Conservation (phyloP, 2,329 filamentous ascomycete genomes). For the Colletotrichum cuscutae region DNA sequence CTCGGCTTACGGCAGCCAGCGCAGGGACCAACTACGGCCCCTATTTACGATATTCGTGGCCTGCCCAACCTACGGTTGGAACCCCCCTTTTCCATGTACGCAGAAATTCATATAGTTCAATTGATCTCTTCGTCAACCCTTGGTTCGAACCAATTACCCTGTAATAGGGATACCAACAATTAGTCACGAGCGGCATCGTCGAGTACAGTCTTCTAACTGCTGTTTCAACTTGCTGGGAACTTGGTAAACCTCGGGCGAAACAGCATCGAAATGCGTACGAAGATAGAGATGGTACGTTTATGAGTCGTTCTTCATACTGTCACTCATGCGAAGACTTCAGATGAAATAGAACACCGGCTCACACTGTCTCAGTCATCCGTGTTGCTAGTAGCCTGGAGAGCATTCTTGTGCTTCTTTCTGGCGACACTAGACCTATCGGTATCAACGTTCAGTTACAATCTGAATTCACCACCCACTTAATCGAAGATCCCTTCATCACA, state of each 20-base stretch:
- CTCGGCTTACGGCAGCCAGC: no score
- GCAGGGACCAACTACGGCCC: no score
- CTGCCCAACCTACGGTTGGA: no score
- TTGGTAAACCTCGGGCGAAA: not conserved
- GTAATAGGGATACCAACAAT: no score
- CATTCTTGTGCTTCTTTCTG: not conserved
- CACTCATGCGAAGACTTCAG: not conserved
- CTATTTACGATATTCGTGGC: no score
- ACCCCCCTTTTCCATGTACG: no score
- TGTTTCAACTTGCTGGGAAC: constrained; percentile 8
- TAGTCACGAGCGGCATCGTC: not conserved
- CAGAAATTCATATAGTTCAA: no score
- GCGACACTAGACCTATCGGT: not conserved
- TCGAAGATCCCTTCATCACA: constrained; percentile 1
- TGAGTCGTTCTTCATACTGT: not conserved
- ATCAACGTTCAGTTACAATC: not conserved
- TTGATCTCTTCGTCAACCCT: no score
- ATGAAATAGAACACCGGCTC: not conserved
- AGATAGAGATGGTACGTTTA: constrained; percentile 3
- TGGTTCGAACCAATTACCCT: no score
- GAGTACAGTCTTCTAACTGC: not conserved
- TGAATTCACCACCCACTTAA: not conserved
- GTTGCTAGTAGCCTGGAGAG: not conserved
- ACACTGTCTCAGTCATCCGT: not conserved
- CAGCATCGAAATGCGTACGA: constrained; percentile 8